Base-by-base conservation (phyloP, 1,284 basidiomycete species). In the Puccinia horiana region DNA sequence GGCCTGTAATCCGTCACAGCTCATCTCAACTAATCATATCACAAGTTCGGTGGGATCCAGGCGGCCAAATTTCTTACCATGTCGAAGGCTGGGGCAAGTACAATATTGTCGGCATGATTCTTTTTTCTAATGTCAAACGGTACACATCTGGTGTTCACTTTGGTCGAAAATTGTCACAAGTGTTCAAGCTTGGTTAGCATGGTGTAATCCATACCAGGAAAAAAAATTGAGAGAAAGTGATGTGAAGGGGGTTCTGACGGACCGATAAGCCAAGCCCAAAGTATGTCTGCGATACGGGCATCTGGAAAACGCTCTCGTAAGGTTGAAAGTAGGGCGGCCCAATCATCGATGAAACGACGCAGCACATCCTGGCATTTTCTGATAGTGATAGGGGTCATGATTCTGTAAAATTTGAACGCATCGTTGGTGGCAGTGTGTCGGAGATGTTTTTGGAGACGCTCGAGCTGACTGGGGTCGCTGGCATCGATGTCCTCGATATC, bases 61-160 rank as follows among this genome's bases (percentile, higher is more conserved):
- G 47, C 23, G 35, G 40, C 49, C 20, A 56, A 26, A 6, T 5
- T 44, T 18, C 37, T 20, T 40, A 84, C 80, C 84, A 86, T 85
- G 82, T 86, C 85, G 42, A 85, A 83, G 26, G 85, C 84, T 0
- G 85, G 85, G 0, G 83, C 83, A 0, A 86, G 82, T 16, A 85
- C 84, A 14, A 86, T 78, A 52, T 84, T 85, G 80, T 85, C 83
- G n/a, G 44, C 52, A 26, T 83, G 82, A 20, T 83, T 74, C 16
- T 76, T 74, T 4, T 70, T 54, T 14, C 83, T 83, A 26, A 85
- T 73, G 47, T 85, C 83, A 65, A 83, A 84, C 63, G 84, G 85
- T 26, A 86, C 83, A 67, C 85, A 86, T 47, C 85, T 84, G 9
- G 85, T 85, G 73, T 86, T 86, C 77, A 85, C 85, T 84, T 76